Base-by-base conservation (phyloP, 768 basidiomycete genomes). In the Auriscalpium microsporum region DNA sequence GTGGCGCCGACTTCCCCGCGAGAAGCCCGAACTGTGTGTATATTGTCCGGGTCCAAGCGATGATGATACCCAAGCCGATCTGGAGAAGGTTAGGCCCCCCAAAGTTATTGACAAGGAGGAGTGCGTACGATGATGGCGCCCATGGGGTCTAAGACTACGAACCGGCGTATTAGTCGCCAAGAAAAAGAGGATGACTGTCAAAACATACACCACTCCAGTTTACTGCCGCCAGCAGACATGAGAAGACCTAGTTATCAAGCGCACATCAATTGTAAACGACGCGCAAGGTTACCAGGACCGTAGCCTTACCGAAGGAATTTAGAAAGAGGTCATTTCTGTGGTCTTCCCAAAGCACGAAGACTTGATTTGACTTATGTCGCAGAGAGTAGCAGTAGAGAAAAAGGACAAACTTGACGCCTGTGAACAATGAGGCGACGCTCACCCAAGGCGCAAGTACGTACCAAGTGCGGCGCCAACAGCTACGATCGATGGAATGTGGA, bases 261-360 rank as follows among this genome's bases (percentile, higher is more conserved):
- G n/a, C 48, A 46, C 38, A 19, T 59, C 34, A 52, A 34, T 48
- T 28, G 28, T 28, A 28, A 4, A 2, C 7, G 28, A 28, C 5
- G 28, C 28, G 28, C 28, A 28, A 28, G 1, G 28, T 28, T 28
- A 28, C 7, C 5, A 28, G 28, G 4, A 4, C 28, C 28, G 28
- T 28, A 28, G 28, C 54, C 76, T 36, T 58, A 86, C 86, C 86
- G 58, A 89, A 87, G 23, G 78, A 73, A 64, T 93, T 93, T 66
- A 92, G 83, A 66, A 82, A 89, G n/a, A 93, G 67, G 64, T 95
- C 95, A 64, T 94, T 97, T 61, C 94, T 77, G 61, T 97, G 94
- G 66, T 98, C 95, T 69, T 96, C 90, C 93, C 92, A 97, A 33
- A 96, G 78, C n/a, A 96, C 82, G 47, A 82, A 81, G 2, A 99